Conservation (phyloP, 176 grass and related monocot species). For the Puya raimondii region DNA sequence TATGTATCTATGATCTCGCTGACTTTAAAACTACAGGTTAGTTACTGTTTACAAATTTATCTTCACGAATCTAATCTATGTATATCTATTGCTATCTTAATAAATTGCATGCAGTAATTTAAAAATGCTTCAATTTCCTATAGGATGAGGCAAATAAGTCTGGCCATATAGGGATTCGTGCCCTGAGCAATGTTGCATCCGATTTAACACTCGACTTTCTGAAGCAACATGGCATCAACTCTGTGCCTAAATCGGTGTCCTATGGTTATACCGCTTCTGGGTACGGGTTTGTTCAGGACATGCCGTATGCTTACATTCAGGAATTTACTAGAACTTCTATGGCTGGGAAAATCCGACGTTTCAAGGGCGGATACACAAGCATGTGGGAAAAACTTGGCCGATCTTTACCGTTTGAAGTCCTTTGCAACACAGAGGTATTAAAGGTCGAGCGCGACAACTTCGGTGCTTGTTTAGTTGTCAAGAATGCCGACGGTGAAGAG, state of each 20-base stretch:
- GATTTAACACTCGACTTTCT: conserved; percentile 52
- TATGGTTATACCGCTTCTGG: conserved; percentile 78
- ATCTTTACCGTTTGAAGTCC: conserved; percentile 57
- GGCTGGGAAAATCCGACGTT: conserved; percentile 65
- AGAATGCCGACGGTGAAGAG: conserved; percentile 25
- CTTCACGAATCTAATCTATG: background rate
- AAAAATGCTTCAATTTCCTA: conserved; percentile 14
- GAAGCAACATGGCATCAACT: conserved; percentile 43
- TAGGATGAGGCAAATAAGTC: conserved; percentile 56
- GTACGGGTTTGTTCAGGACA: conserved; percentile 79
- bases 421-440: conserved; percentile 41
- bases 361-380: conserved; percentile 60
- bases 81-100: background rate
- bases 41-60: background rate
- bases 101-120: background rate
- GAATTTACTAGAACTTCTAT: conserved; percentile 75
- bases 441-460: conserved; percentile 34
- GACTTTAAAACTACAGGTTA: conserved; percentile 55
- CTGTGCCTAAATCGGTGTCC: conserved; percentile 63
- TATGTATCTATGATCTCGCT: conserved; percentile 63
- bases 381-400: conserved; percentile 61
- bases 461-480: conserved; percentile 28
- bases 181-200: conserved; percentile 47
- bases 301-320: conserved; percentile 78
- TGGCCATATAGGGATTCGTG: conserved; percentile 39